Conservation (phyloP, 2,329 filamentous ascomycete genomes). For the Diaporthe humulicola region DNA sequence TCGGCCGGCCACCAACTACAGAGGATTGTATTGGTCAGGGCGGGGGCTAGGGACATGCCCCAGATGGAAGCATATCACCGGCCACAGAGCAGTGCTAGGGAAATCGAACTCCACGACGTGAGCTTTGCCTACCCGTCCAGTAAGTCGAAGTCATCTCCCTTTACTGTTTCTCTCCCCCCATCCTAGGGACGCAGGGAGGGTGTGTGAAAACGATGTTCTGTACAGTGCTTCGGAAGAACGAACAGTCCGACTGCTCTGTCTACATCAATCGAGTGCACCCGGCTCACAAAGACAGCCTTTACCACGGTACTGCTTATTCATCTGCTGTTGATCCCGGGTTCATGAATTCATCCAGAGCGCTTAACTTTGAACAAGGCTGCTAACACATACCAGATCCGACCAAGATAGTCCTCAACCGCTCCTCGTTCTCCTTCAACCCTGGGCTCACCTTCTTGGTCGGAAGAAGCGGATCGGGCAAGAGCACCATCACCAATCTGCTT, state of each 20-base stretch:
- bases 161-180: neutral
- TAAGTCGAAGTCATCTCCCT: neutral
- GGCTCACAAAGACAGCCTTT: neutral
- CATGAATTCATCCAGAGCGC: neutral
- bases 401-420: constrained; percentile 69
- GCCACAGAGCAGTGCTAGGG: constrained; percentile 67
- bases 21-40: constrained; percentile 54
- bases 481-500: constrained; percentile 85
- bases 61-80: constrained; percentile 40
- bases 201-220: no score
- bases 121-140: constrained; percentile 84
- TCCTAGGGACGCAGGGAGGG: neutral
- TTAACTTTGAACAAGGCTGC: neutral
- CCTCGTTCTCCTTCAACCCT: constrained; percentile 76
- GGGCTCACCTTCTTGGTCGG: constrained; percentile 87
- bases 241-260: neutral
- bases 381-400: constrained; percentile 56
- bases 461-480: constrained; percentile 91
- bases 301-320: no score
- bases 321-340: neutral
- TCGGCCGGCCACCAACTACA: constrained; percentile 77
- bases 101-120: constrained; percentile 80
- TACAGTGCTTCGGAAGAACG: neutral
- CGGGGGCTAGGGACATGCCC: constrained; percentile 44
- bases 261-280: neutral